Base-by-base conservation (phyloP, 192 early-diverging fungal species). In the Dissophora globulifera region DNA sequence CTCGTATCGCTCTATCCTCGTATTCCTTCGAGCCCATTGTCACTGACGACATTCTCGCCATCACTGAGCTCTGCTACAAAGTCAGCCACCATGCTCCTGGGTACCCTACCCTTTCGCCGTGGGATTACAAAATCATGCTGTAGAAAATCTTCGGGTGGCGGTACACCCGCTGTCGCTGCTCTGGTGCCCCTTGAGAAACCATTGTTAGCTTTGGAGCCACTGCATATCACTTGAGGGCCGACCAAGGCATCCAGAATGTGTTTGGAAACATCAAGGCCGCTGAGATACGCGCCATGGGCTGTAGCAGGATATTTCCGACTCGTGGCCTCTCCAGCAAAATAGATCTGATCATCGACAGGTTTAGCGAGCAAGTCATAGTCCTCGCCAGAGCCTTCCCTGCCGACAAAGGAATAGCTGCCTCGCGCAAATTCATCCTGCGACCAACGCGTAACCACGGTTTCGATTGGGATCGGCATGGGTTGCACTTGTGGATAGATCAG, bases 241-340 rank as follows among this genome's bases (percentile, higher is more conserved):
- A 75, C 66, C 42, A 75, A 29, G 12, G 56, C 47, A 54, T 75
- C 70, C 25, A 75, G 33, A 42, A 75, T 64, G 5, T 75, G 62
- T 27, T 75, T 75, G 31, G 70, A 62, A 17, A 65, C 70, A 12
- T 60, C 59, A 7, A 75, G 2, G 1, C 70, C 70, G 26, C 70
- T 75, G 25, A 75, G 15, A 66, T 75, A 75, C 0, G 70, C 70
- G 12, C 70, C 70, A 54, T 75, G 70, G 3, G 70, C 70, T 25
- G 70, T 75, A 12, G 70, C 70, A 3, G 70, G 70, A 20, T 75
- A 75, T 2, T 75, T 62, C 22, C 70, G 54, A 31, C 70, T 60
- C 7, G 70, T 75, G 1, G 70, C 70, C 32, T 75, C 70, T 26
- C 70, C 70, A 38, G 70, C 70, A 66, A 75, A 75, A 41, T 75